phyloP scores from a whole-genome alignment of 768 basidiomycete genomes.

The Hericium rajendrae region DNA sequence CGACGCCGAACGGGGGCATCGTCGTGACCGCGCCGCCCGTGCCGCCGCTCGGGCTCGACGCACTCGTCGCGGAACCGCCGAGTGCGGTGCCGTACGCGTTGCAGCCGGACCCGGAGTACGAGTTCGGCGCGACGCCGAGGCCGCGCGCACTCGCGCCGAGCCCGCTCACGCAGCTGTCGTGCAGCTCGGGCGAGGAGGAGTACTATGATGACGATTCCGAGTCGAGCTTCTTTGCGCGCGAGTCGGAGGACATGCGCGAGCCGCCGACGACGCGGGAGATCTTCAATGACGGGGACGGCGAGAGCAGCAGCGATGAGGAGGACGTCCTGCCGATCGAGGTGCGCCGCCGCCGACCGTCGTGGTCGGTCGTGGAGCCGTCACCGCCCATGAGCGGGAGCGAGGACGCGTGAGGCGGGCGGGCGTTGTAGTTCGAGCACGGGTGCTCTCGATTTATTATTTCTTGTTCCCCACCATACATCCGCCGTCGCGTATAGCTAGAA shows the following conservation, averaged over 20 bases:
- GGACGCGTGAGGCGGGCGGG: neutral
- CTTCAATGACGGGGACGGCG: conserved; percentile 1
- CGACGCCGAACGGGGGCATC: conserved; percentile 10
- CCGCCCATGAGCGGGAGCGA: conserved; percentile 1
- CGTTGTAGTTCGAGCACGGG: no score
- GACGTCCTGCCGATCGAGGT: conserved; percentile 10
- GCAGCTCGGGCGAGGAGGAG: conserved; percentile 7
- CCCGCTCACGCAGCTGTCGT: conserved; percentile 8
- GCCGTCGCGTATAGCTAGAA: no score
- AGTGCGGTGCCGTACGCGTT: neutral
- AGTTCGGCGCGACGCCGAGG: neutral
- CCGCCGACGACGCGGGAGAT: conserved; percentile 1
- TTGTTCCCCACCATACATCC: no score
- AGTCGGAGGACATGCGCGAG: conserved; percentile 8
- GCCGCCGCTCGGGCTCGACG: neutral
- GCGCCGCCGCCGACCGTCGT: conserved; percentile 10
- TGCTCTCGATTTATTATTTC: no score
- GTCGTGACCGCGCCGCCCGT: conserved; percentile 2
- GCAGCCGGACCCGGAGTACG: neutral
- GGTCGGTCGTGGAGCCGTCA: conserved; percentile 3
- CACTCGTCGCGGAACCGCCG: neutral
- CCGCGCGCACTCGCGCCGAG: conserved; percentile 3
- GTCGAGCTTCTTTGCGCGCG: conserved; percentile 13
- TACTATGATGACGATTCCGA: conserved; percentile 10
- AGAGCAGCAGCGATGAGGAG: neutral